Evolutionary conservation across 23 red algal genomes (phyloP).

Genomic region (Gracilaria vermiculophylla): DNA sequence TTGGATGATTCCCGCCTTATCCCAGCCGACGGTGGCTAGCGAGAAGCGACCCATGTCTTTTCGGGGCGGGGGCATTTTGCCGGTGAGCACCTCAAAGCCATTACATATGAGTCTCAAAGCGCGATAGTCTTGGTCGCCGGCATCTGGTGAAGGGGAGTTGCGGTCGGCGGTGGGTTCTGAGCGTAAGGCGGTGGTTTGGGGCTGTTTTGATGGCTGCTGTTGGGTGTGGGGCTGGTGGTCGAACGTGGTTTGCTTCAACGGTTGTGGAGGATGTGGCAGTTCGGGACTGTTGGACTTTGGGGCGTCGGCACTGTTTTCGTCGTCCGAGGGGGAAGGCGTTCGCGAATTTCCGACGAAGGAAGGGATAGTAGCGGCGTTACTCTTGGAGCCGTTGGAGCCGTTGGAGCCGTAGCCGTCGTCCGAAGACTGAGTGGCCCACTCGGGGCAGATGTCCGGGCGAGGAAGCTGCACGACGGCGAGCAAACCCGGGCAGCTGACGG

Average conservation of each 20-base stretch:
- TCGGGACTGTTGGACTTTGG: conserved; percentile 41
- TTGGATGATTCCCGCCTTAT: conserved; percentile 68
- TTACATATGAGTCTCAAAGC: conserved; percentile 69
- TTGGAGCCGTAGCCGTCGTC: conserved; percentile 36
- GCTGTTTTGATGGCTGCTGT: not conserved
- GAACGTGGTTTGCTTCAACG: not conserved
- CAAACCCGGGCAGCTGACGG: conserved; percentile 70
- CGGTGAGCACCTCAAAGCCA: conserved; percentile 87
- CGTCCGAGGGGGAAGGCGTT: conserved; percentile 40
- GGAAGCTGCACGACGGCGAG: conserved; percentile 75
- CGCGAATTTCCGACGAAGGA: conserved; percentile 30
- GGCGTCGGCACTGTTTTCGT: conserved; percentile 1
- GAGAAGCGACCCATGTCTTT: conserved; percentile 57
- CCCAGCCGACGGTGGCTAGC: conserved; percentile 69
- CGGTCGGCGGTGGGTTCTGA: not conserved
- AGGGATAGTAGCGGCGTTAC: conserved; percentile 14
- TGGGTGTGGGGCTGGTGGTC: conserved; percentile 16
- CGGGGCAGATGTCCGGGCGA: not conserved
- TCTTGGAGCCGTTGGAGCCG: conserved; percentile 49
- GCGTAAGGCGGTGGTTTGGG: not conserved
- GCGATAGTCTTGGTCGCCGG: conserved; percentile 9
- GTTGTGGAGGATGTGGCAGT: not conserved
- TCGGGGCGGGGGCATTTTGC: conserved; percentile 63
- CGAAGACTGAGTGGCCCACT: conserved; percentile 27
- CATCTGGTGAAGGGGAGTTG: conserved; percentile 37